These are phyloP conservation scores for Lineolata rhizophorae DNA, from an alignment of 495 filamentous ascomycete genomes.

Conservation along the genomic window DNA sequence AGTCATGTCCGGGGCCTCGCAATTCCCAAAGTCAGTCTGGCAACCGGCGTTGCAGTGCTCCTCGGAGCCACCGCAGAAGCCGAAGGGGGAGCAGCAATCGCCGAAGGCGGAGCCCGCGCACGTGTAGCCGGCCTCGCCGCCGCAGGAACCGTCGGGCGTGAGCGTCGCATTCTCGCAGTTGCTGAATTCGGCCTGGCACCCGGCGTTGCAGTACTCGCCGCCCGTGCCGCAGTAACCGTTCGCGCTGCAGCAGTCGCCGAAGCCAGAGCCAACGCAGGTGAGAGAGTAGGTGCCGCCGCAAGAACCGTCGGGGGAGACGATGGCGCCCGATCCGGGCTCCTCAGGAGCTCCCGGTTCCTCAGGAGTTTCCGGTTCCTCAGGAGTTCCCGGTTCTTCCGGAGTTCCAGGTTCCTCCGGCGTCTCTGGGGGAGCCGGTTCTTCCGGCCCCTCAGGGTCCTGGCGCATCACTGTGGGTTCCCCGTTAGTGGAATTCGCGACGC, in stretches of 20 bases:
- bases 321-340: too few species aligned
- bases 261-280: slow-evolving; percentile 7
- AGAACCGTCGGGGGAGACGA: slow-evolving; percentile 6
- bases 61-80: not conserved
- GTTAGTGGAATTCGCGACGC: too few species aligned
- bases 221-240: slow-evolving; percentile 5
- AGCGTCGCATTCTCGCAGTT: too few species aligned
- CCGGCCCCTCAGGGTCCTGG: too few species aligned
- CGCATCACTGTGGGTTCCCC: too few species aligned
- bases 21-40: not conserved
- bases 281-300: slow-evolving; percentile 5
- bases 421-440: too few species aligned
- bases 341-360: too few species aligned
- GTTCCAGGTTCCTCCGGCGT: too few species aligned
- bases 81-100: not conserved
- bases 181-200: slow-evolving; percentile 6
- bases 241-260: slow-evolving; percentile 6
- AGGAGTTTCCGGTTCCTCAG: too few species aligned
- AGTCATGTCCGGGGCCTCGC: slow-evolving; percentile 1
- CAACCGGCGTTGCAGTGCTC: not conserved
- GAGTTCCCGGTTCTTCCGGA: too few species aligned
- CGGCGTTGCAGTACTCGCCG: slow-evolving; percentile 3
- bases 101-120: not conserved
- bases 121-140: not conserved
- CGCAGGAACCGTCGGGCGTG: slow-evolving; percentile 2